Evolutionary conservation across 306 rosid species (phyloP).

Genomic region (Castanopsis chinensis): DNA sequence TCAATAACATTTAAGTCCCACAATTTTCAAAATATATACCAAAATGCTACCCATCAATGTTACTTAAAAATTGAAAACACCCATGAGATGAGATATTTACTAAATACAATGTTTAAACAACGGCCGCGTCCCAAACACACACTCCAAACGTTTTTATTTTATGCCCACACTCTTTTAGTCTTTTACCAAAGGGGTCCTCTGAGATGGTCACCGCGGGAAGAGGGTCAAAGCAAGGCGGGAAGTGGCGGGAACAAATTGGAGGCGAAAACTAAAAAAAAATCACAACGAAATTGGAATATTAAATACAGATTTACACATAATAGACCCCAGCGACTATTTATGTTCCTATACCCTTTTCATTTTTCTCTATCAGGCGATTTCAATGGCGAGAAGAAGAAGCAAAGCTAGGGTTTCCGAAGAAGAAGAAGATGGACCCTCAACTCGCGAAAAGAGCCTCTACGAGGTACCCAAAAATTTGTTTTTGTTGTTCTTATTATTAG

Average conservation of each 20-base stretch:
- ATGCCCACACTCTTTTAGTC: too few species aligned
- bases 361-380: neutral
- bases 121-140: too few species aligned
- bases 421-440: slow-evolving; percentile 28
- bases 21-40: too few species aligned
- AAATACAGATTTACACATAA: too few species aligned
- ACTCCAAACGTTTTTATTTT: too few species aligned
- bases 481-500: neutral
- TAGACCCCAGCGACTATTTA: neutral
- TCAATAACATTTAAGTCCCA: too few species aligned
- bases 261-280: neutral
- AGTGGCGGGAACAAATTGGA: slow-evolving; percentile 27
- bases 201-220: slow-evolving; percentile 1
- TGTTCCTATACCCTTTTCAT: too few species aligned
- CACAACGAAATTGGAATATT: neutral
- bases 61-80: too few species aligned
- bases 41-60: too few species aligned
- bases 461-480: slow-evolving; percentile 34
- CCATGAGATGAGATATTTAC: too few species aligned
- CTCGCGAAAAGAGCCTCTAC: slow-evolving; percentile 46
- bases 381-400: slow-evolving; percentile 64
- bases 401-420: slow-evolving; percentile 60
- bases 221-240: neutral
- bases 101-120: too few species aligned
- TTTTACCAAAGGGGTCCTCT: too few species aligned